Evolutionary conservation across 2,329 filamentous ascomycete genomes (phyloP), one percentile per base, ranked within the genome.

Genomic region (Chrysoporthe puriensis): DNA sequence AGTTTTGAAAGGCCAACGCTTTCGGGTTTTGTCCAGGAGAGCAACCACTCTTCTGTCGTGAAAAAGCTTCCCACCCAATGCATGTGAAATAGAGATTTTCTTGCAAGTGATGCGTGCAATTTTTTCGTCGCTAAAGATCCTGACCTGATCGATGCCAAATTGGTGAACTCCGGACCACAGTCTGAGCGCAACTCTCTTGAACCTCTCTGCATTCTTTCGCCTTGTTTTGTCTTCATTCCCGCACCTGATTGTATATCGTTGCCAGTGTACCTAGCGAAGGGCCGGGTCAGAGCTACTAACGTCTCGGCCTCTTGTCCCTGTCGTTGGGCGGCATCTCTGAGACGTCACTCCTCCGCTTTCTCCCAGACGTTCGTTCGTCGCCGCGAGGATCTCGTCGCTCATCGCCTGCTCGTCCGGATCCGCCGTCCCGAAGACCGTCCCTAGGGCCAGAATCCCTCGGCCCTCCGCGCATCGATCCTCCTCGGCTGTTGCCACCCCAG

Each of bases 301-400:
- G 82, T 76, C 86, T 81, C 70, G 78, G 81, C 75, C 86, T 80
- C 80, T 88, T 88, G 69, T 88, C 85, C 67, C 83, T 79, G 50
- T 86, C 84, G 72, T 75, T 81, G 18, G 74, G 71, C 26, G 72
- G 71, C 46, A 75, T 73, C 26, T 81, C 81, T 63, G 86, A 60
- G 36, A 62, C 85, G 69, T 86, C 85, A 71, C 83, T 86, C 72
- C 79, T 79, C 48, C 81, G 79, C 73, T 83, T 83, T 70, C 79
- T 75, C 43, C 76, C 74, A 32, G 68, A 70, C 3, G 76, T 70
- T 11, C 71, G 69, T 13, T 72, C 70, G 50, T 82, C 79, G 36
- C 82, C 79, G 11, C 79, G 74, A 8, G 71, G 66, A n/a, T 77
- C 76, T 6, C 76, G 74, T 58, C 75, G 74, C 6, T 77, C 74